Evolutionary conservation across 73 alveolate species (phyloP).

Genomic region (Paramecium sonneborni): DNA sequence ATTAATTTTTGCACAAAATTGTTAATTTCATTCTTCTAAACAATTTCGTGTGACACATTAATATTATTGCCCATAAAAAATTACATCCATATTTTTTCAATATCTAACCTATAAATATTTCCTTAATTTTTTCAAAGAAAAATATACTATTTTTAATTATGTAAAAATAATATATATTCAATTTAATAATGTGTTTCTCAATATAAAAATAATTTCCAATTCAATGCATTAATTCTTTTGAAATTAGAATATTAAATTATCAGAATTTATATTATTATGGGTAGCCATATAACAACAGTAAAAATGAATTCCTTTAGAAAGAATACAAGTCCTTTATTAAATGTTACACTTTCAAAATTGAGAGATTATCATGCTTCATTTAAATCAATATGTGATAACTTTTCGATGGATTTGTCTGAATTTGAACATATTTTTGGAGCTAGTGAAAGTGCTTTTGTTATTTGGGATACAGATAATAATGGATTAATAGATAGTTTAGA

Average conservation of each 20-base stretch:
- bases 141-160: not conserved
- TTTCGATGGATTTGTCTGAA: slow-evolving; percentile 89
- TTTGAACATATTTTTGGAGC: slow-evolving; percentile 92
- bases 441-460: slow-evolving; percentile 88
- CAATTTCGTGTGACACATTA: not conserved
- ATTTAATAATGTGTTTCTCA: too few relatives aligned
- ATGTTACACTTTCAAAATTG: slow-evolving; percentile 74
- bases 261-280: not conserved
- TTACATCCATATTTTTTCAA: too few relatives aligned
- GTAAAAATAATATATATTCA: too few relatives aligned
- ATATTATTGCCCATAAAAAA: not conserved
- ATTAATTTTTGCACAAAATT: not conserved
- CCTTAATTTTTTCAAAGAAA: not conserved
- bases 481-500: slow-evolving; percentile 93
- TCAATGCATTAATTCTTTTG: not conserved
- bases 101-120: too few relatives aligned
- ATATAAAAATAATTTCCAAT: not conserved
- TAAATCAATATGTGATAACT: slow-evolving; percentile 91
- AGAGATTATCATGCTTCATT: slow-evolving; percentile 94
- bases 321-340: slow-evolving; percentile 62
- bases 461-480: slow-evolving; percentile 95
- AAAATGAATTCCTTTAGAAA: slow-evolving; percentile 67
- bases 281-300: slow-evolving; percentile 56
- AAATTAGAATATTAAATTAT: not conserved
- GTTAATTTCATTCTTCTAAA: not conserved